Evolutionary conservation across 164 flowering plant species (phyloP), one percentile per base, ranked within the genome.

Genomic region (Euptelea pleiosperma): DNA sequence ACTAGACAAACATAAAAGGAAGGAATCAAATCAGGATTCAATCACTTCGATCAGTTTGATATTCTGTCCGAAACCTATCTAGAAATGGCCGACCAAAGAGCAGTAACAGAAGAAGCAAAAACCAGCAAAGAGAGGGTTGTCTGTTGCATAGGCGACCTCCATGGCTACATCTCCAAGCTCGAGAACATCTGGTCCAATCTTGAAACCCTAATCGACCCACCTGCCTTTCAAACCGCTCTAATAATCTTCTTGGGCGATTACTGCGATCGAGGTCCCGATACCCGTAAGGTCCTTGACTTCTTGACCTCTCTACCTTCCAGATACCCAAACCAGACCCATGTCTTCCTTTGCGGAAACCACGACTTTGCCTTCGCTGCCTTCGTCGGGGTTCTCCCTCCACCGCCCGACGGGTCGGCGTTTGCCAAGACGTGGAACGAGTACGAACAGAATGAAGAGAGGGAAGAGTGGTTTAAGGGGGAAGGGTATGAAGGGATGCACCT

Each of bases 191-290:
- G 97, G 98, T 65, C 84, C 56, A 86, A 89, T 61, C 94, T 93
- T 65, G 72, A 85, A 70, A 36, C 85, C 63, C 43, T n/a, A 1
- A 63, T 85, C 50, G 64, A 57, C 57, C 73, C 82, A 18, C 18
- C 67, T 4, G 60, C 77, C 4, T 92, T 92, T 67, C 33, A 63
- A 29, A 9, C 79, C 2, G 84, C 98, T 50, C 77, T 78, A 15
- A 64, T 93, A 50, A 84, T 93, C 68, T 93, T 93, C 85, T 52
- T 93, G 15, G 98, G 98, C 64, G 96, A 93, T 63, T 93, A 93
- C 73, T 89, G 98, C 68, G 97, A 93, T 63, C 75, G 98, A 1
- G 98, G 98, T 2, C 89, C 91, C 4, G 66, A 87, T 43, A 89
- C 98, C 19, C 68, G 63, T 4, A 9, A 62, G 19, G 94, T 87